Evolutionary conservation across 305 asterid genomes (phyloP), one percentile per base, ranked within the genome.

Genomic region (Fraxinus ornus): DNA sequence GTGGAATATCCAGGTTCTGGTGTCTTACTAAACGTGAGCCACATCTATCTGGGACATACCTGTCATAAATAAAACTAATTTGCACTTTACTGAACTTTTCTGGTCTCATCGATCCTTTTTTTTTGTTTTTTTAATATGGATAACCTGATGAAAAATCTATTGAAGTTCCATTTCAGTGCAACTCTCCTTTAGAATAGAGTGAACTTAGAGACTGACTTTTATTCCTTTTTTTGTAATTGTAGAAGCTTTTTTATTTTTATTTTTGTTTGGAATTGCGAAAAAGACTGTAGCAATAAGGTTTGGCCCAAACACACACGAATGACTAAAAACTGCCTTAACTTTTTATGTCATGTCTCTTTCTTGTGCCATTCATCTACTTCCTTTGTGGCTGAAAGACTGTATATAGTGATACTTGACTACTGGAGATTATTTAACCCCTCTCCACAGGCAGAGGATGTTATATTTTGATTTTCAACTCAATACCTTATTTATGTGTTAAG

Each of bases 381-480:
- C 75, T 70, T 70, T 55, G 26, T 36, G 74, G 78, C 19, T 60
- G 28, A 72, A 80, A 21, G 77, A 80, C 55, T 84, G 47, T 55
- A 77, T 77, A 64, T 21, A 30, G 80, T 72, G 70, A 49, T 74
- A 44, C 66, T 62, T 76, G 80, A 79, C 7, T 52, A 41, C 57
- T 79, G 68, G 85, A 47, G 84, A 82, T 86, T 64, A 52, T 82
- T 73, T 33, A 60, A 26, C 80, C 75, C 41, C 70, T 30, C 81
- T 75, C 82, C 75, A 39, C 66, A 26, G 75, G 85, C 80, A 81
- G 81, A 85, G 77, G 82, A 49, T 84, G 47, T 85, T 83, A 64
- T 79, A 75, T 86, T 84, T 82, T 84, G 88, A 62, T 84, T 88
- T 68, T 76, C 82, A 74, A 83, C 70, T 80, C 84, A 81, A 75